phyloP scores from a whole-genome alignment of 352 stramenopile genomes.

The Phytophthora colocasiae region DNA sequence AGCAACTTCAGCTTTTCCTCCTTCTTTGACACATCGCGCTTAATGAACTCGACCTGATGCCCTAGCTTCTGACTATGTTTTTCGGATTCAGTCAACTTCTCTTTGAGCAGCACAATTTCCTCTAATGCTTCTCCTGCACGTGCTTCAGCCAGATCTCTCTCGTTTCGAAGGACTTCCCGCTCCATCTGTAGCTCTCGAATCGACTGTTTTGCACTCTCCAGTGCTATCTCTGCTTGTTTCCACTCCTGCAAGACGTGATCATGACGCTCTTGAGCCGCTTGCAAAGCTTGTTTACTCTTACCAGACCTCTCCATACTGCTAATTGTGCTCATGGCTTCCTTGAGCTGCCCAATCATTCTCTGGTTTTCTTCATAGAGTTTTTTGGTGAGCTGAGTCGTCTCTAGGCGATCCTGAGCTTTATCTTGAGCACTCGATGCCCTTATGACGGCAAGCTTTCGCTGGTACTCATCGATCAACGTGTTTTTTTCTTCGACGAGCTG shows the following conservation, averaged over 20 bases:
- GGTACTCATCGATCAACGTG: constrained; percentile 61
- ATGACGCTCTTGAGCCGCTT: constrained; percentile 69
- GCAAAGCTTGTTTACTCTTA: constrained; percentile 62
- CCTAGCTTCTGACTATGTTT: constrained; percentile 56
- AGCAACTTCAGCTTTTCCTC: constrained; percentile 74
- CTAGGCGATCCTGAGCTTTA: constrained; percentile 61
- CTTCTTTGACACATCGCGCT: constrained; percentile 55
- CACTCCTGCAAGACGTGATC: constrained; percentile 76
- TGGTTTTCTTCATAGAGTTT: constrained; percentile 86
- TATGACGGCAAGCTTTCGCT: constrained; percentile 58
- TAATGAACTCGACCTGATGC: constrained; percentile 47
- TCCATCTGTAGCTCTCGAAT: constrained; percentile 72
- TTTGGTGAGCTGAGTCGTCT: constrained; percentile 65
- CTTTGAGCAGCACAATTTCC: constrained; percentile 78
- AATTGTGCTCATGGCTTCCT: constrained; percentile 77
- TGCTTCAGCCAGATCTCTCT: constrained; percentile 77
- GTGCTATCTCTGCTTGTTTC: constrained; percentile 70
- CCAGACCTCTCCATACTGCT: constrained; percentile 64
- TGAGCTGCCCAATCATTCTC: constrained; percentile 70
- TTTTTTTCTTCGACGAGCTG: constrained; percentile 84
- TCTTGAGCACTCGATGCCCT: constrained; percentile 55
- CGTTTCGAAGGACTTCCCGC: constrained; percentile 55
- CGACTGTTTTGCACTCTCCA: constrained; percentile 52
- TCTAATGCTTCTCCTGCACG: constrained; percentile 83
- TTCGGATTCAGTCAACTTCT: constrained; percentile 42